Evolutionary conservation across 495 filamentous ascomycete species (phyloP).

Genomic region (Podospora pseudopauciseta): DNA sequence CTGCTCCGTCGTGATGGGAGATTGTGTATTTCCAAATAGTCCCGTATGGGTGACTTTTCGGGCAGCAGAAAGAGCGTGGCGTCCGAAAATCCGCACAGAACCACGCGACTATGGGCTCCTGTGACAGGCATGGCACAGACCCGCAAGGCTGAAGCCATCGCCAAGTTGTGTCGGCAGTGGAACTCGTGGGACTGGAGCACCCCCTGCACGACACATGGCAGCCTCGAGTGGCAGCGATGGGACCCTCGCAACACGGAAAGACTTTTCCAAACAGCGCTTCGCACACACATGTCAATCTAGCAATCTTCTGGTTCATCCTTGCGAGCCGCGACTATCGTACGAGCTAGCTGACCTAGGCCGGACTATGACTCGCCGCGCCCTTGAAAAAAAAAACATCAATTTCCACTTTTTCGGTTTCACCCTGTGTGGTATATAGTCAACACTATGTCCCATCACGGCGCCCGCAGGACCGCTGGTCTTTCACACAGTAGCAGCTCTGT

Average conservation of each 20-base stretch:
- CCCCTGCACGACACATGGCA: slow-evolving; percentile 22
- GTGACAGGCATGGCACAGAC: slow-evolving; percentile 8
- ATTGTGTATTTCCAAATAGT: slow-evolving; percentile 1
- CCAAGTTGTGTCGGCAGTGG: slow-evolving; percentile 4
- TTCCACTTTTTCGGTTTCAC: slow-evolving; percentile 7
- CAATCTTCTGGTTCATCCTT: slow-evolving; percentile 7
- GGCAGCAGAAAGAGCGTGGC: background rate
- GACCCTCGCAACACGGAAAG: slow-evolving; percentile 1
- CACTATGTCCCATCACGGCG: background rate
- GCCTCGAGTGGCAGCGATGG: slow-evolving; percentile 6
- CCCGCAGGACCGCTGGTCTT: background rate
- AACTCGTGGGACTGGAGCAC: background rate
- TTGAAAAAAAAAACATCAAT: slow-evolving; percentile 2
- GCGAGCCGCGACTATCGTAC: slow-evolving; percentile 19
- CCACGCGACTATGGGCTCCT: background rate
- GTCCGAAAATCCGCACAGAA: slow-evolving; percentile 1
- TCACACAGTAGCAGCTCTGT: background rate
- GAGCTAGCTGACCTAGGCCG: slow-evolving; percentile 14
- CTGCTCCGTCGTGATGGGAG: slow-evolving; percentile 3
- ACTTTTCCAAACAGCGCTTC: background rate
- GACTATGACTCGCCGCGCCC: slow-evolving; percentile 16
- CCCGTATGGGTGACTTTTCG: background rate
- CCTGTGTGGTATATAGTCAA: background rate
- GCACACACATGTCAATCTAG: slow-evolving; percentile 11
- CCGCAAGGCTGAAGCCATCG: slow-evolving; percentile 16